A percentile compares a stretch with the other conserved stretches of the same genome.
These are phyloP conservation scores for Wallacemonas sp. DNA, from an alignment of 208 protist species.

Conservation along the genomic window DNA sequence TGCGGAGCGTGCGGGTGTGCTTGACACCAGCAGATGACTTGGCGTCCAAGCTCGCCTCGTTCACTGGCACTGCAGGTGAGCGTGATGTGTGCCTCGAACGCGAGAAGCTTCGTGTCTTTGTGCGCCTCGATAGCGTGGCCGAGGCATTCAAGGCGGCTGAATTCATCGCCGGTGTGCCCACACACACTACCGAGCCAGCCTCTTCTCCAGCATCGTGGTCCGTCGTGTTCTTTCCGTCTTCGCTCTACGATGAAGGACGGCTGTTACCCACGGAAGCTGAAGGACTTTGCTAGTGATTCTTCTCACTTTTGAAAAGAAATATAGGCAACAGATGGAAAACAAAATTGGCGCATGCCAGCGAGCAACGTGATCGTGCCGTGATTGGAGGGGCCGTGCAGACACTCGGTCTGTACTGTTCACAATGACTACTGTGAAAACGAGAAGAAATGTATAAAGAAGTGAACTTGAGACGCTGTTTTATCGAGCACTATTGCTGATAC, in stretches of 20 bases:
- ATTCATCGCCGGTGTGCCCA: slow-evolving; percentile 13
- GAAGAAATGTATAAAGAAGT: no score
- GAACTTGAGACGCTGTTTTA: no score
- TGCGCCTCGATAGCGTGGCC: slow-evolving; percentile 84
- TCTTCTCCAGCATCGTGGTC: slow-evolving; percentile 15
- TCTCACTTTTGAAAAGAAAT: no score
- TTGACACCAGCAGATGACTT: slow-evolving; percentile 24
- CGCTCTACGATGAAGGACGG: slow-evolving; percentile 48
- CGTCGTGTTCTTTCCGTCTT: slow-evolving; percentile 65
- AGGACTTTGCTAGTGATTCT: slow-evolving; percentile 16
- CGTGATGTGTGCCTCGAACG: background rate
- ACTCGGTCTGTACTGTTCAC: no score
- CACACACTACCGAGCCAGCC: background rate
- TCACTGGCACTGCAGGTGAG: background rate
- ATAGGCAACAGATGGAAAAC: no score
- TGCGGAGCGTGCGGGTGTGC: slow-evolving; percentile 42
- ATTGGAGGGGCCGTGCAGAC: no score
- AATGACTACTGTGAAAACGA: no score
- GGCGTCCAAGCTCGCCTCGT: background rate
- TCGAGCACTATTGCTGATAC: no score
- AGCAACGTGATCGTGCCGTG: no score
- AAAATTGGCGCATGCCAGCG: background rate
- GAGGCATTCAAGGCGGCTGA: slow-evolving; percentile 81
- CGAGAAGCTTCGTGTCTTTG: slow-evolving; percentile 58
- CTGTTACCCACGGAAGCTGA: slow-evolving; percentile 42